A percentile compares a stretch with the other conserved stretches of the same genome.
phyloP scores from a whole-genome alignment of 306 rosid genomes.

The Pyrus communis region DNA sequence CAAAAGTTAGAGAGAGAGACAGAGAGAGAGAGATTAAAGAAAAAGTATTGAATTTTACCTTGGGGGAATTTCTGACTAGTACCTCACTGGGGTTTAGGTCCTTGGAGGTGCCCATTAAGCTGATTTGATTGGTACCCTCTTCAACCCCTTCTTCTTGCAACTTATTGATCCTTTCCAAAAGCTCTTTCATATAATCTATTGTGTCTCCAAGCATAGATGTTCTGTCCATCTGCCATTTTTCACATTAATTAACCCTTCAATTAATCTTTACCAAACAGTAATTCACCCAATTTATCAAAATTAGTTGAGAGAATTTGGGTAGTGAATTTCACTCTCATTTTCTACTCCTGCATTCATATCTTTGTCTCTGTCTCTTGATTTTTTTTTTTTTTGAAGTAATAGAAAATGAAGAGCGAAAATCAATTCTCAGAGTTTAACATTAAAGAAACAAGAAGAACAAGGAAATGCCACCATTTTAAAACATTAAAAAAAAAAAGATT shows the following conservation, averaged over 20 bases:
- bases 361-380: neutral
- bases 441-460: neutral
- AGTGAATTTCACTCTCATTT: too few species aligned
- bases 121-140: conserved; percentile 40
- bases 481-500: neutral
- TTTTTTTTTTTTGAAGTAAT: too few species aligned
- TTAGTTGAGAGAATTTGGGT: neutral
- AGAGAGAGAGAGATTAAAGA: neutral
- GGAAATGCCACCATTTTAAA: neutral
- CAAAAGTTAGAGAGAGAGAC: neutral
- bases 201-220: conserved; percentile 97
- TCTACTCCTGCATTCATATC: too few species aligned
- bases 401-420: too few species aligned
- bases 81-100: conserved; percentile 64
- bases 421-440: too few species aligned
- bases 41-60: conserved; percentile 37
- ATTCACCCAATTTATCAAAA: neutral
- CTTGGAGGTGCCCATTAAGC: conserved; percentile 45
- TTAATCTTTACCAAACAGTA: conserved; percentile 5
- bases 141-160: conserved; percentile 65
- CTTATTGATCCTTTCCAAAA: conserved; percentile 69
- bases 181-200: conserved; percentile 96
- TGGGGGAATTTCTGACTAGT: conserved; percentile 75
- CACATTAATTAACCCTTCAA: neutral
- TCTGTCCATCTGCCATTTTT: conserved; percentile 75